Percentiles rank a stretch among this genome's conserved stretches.
Evolutionary conservation across 2,329 filamentous ascomycete genomes (phyloP).

Genomic region (Fusarium marasasianum): DNA sequence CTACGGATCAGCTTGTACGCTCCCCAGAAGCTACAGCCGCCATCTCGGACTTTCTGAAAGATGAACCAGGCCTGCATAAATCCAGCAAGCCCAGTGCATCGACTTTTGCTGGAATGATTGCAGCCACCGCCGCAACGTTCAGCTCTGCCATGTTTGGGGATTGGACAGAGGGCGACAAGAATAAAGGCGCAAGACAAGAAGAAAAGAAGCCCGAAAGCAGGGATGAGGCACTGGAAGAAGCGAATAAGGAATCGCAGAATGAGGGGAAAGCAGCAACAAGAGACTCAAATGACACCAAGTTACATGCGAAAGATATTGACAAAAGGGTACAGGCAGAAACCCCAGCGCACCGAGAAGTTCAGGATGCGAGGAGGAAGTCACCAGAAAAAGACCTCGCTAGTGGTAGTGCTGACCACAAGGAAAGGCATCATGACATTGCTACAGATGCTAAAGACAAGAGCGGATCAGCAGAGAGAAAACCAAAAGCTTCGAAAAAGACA

Average conservation of each 20-base stretch:
- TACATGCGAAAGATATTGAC: not conserved
- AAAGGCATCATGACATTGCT: conserved; percentile 5
- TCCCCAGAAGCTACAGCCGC: not conserved
- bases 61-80: not conserved
- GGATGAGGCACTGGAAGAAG: not conserved
- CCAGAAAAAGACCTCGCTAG: conserved; percentile 45
- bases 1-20: not conserved
- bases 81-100: conserved; percentile 7
- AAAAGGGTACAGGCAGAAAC: conserved; percentile 44
- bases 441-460: conserved; percentile 5
- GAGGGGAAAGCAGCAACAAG: not conserved
- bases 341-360: not conserved
- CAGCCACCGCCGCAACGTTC: conserved; percentile 37
- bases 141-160: conserved; percentile 33
- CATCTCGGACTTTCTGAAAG: not conserved
- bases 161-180: conserved; percentile 46
- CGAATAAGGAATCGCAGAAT: not conserved
- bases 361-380: not conserved
- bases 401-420: conserved; percentile 11
- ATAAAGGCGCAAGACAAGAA: conserved; percentile 49
- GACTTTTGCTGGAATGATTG: conserved; percentile 19
- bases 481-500: not conserved
- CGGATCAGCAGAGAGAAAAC: not conserved
- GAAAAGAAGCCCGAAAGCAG: not conserved
- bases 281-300: not conserved